phyloP scores from a whole-genome alignment of 345 rosid genomes.

The Hibiscus tridactylites region DNA sequence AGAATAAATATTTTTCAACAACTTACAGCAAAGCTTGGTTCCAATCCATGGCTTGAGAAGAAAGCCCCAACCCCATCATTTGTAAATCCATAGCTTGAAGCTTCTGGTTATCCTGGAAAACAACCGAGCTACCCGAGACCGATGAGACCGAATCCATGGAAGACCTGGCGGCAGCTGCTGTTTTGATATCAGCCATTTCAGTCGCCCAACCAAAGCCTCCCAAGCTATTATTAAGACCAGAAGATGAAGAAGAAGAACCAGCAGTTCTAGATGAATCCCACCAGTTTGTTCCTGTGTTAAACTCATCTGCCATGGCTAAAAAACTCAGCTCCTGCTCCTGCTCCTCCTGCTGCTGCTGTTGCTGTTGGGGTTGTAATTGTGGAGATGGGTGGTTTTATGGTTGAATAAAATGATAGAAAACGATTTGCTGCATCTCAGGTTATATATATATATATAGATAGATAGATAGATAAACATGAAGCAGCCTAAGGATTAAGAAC shows the following conservation, averaged over 20 bases:
- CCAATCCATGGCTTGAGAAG: conserved; percentile 85
- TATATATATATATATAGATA: background rate
- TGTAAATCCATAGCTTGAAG: conserved; percentile 46
- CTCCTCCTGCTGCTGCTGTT: background rate
- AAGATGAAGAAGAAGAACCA: conserved; percentile 46
- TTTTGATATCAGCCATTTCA: conserved; percentile 36
- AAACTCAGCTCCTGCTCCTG: background rate
- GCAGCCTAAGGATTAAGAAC: background rate
- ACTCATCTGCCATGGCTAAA: conserved; percentile 59
- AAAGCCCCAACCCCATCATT: conserved; percentile 83
- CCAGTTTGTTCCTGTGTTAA: conserved; percentile 42
- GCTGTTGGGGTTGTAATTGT: background rate
- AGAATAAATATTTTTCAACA: background rate
- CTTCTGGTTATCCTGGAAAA: conserved; percentile 43
- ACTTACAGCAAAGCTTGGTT: conserved; percentile 75
- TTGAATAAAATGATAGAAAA: conserved; percentile 47
- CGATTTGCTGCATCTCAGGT: conserved; percentile 23
- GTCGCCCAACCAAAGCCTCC: conserved; percentile 52
- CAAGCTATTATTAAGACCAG: conserved; percentile 31
- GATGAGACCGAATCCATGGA: conserved; percentile 45
- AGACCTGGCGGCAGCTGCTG: conserved; percentile 30
- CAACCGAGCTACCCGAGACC: conserved; percentile 37
- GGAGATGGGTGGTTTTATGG: conserved; percentile 5
- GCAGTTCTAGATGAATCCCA: conserved; percentile 49
- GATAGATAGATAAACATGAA: conserved; percentile 9